These are phyloP conservation scores for Carex myosuroides DNA, from an alignment of 176 grass and related monocot species.

Conservation along the genomic window DNA sequence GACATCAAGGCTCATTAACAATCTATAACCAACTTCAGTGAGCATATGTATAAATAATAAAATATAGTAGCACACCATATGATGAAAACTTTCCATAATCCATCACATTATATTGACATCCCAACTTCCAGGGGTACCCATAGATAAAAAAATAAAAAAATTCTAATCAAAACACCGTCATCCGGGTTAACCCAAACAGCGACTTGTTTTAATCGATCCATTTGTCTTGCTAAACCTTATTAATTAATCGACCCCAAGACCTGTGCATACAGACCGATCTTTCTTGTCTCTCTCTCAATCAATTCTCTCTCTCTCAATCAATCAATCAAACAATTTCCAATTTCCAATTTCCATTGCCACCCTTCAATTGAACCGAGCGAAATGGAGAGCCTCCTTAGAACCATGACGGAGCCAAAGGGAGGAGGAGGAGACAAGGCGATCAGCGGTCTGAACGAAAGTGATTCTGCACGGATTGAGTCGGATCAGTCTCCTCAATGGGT, in stretches of 20 bases:
- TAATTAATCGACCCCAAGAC: not conserved
- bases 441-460: not conserved
- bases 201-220: conserved; percentile 5
- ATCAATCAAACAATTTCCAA: too few relatives aligned
- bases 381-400: conserved; percentile 18
- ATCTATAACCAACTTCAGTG: too few relatives aligned
- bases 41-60: too few relatives aligned
- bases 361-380: not conserved
- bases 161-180: not conserved
- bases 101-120: not conserved
- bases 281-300: not conserved
- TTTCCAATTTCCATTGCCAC: not conserved
- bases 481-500: not conserved
- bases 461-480: not conserved
- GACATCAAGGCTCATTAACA: too few relatives aligned
- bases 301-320: not conserved
- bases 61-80: too few relatives aligned
- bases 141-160: not conserved
- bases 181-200: not conserved
- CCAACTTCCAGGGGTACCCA: not conserved
- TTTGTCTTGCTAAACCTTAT: not conserved
- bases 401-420: not conserved
- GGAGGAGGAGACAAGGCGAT: not conserved
- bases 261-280: not conserved
- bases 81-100: too few relatives aligned